These are phyloP conservation scores for Endocarpon pusillum DNA, from an alignment of 495 filamentous ascomycete species.

Conservation along the genomic window DNA sequence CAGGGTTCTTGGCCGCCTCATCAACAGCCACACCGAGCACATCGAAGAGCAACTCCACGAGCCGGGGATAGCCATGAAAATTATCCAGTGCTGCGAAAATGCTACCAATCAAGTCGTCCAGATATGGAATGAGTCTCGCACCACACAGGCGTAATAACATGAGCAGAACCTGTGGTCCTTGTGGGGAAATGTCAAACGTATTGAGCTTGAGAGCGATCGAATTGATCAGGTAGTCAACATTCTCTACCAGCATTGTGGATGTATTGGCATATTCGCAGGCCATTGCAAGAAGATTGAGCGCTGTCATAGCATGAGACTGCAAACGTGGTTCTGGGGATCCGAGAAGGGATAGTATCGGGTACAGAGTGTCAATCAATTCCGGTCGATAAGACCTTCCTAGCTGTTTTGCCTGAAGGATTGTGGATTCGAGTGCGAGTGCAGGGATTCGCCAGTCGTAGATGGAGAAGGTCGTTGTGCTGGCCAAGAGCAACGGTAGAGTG, in stretches of 20 bases:
- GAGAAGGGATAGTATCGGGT: slow-evolving; percentile 74
- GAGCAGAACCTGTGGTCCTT: slow-evolving; percentile 73
- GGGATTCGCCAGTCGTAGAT: slow-evolving; percentile 47
- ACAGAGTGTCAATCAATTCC: slow-evolving; percentile 82
- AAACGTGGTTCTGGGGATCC: slow-evolving; percentile 52
- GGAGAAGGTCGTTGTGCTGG: slow-evolving; percentile 27
- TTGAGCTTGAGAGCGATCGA: slow-evolving; percentile 79
- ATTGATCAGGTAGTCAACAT: slow-evolving; percentile 94
- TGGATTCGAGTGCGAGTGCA: slow-evolving; percentile 56
- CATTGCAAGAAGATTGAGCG: slow-evolving; percentile 59
- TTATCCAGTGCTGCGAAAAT: slow-evolving; percentile 83
- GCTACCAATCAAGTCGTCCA: slow-evolving; percentile 78
- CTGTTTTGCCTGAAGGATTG: slow-evolving; percentile 54
- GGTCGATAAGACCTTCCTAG: slow-evolving; percentile 52
- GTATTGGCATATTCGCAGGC: slow-evolving; percentile 61
- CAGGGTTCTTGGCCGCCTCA: slow-evolving; percentile 51
- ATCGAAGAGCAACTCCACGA: slow-evolving; percentile 73
- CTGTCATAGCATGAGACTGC: slow-evolving; percentile 67
- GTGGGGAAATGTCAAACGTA: slow-evolving; percentile 76
- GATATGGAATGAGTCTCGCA: slow-evolving; percentile 61
- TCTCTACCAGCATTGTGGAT: slow-evolving; percentile 69
- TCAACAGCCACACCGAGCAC: slow-evolving; percentile 68
- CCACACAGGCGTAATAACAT: slow-evolving; percentile 92
- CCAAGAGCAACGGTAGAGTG: slow-evolving; percentile 46
- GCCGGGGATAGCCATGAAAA: slow-evolving; percentile 79